Evolutionary conservation across 2,329 filamentous ascomycete genomes (phyloP).

Genomic region (Ophiostoma pallidulum): DNA sequence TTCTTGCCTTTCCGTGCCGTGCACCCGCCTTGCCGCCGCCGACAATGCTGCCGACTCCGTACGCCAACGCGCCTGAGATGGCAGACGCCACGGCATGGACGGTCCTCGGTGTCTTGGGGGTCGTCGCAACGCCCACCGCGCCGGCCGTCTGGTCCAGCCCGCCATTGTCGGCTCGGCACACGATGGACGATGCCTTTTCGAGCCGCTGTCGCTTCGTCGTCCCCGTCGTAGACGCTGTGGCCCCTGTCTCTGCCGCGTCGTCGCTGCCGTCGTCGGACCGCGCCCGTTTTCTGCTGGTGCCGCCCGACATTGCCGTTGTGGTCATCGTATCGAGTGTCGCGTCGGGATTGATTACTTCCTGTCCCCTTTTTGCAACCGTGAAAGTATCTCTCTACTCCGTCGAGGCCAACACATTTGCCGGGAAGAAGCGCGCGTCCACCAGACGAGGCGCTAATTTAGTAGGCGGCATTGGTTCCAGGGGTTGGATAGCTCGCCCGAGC

Average conservation of each 20-base stretch:
- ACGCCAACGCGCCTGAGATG: conserved; percentile 12
- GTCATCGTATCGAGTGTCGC: too few relatives aligned
- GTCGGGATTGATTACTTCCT: neutral
- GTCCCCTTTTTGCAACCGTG: neutral
- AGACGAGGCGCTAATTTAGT: neutral
- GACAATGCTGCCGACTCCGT: conserved; percentile 5
- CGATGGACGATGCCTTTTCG: neutral
- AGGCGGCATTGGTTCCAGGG: neutral
- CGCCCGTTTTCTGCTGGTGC: conserved; percentile 10
- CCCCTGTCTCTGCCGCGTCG: neutral
- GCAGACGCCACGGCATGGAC: conserved; percentile 17
- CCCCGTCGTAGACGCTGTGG: neutral
- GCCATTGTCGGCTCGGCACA: neutral
- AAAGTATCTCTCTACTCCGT: too few relatives aligned
- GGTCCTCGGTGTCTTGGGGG: conserved; percentile 17
- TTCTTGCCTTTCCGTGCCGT: neutral
- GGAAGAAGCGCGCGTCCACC: neutral
- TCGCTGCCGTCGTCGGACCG: conserved; percentile 8
- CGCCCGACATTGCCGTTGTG: conserved; percentile 12
- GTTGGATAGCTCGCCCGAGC: neutral
- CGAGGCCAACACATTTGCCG: neutral
- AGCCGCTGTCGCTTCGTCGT: conserved; percentile 7
- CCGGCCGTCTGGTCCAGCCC: neutral
- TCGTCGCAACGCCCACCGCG: neutral
- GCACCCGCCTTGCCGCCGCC: neutral